Evolutionary conservation across 2,329 filamentous ascomycete species (phyloP).

Genomic region (Fusarium buharicum): DNA sequence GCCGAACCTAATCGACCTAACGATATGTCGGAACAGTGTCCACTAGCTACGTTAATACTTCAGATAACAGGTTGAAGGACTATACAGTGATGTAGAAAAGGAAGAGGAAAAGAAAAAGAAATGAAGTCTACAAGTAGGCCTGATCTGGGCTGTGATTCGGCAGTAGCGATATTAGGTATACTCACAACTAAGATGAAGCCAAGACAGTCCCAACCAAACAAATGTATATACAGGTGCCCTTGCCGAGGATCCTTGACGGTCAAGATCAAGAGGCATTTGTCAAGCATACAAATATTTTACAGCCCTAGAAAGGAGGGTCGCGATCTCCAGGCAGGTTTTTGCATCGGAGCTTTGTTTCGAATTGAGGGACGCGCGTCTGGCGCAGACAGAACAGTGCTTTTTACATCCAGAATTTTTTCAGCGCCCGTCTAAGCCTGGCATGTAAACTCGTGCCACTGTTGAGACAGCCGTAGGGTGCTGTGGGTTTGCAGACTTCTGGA

Average conservation of each 20-base stretch:
- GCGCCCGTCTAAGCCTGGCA: constrained; percentile 35
- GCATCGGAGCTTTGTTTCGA: constrained; percentile 34
- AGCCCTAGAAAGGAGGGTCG: constrained; percentile 19
- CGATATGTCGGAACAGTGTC: no score
- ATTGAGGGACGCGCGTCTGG: constrained; percentile 37
- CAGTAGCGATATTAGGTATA: no score
- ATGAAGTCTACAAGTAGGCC: no score
- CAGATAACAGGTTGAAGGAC: no score
- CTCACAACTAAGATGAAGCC: not conserved
- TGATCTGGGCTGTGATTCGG: no score
- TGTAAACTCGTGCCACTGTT: constrained; percentile 39
- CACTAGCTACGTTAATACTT: no score
- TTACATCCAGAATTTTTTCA: not conserved
- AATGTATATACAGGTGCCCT: not conserved
- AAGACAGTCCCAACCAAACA: constrained; percentile 8
- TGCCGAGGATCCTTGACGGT: not conserved
- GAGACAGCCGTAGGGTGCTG: constrained; percentile 14
- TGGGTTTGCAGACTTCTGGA: constrained; percentile 4
- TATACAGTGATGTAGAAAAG: no score
- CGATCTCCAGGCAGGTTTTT: constrained; percentile 10
- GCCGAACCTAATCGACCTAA: no score
- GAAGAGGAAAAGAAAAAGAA: no score
- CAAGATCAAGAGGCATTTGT: not conserved
- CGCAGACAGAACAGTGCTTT: constrained; percentile 16
- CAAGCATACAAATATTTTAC: not conserved